Base-by-base conservation (phyloP, 2,329 filamentous ascomycete genomes). In the Cephalotrichum gorgonifer region DNA sequence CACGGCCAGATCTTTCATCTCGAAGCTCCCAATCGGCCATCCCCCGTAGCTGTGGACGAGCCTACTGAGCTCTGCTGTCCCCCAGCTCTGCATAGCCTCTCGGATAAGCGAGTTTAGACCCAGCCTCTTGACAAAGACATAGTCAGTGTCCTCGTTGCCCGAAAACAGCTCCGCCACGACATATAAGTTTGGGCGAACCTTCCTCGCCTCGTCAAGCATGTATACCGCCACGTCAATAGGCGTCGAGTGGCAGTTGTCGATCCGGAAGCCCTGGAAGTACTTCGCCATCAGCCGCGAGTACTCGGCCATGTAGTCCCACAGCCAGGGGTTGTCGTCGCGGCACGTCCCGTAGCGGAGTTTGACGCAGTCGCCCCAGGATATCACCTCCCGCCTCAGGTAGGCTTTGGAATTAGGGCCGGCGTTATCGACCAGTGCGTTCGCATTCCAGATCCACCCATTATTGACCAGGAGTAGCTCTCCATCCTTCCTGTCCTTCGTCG, bases 361-460 rank as follows among this genome's bases (percentile, higher is more conserved):
- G 54, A 97, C 93, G 62, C 94, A 98, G 62, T 98, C 93, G 14
- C 91, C 90, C 93, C 93, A 98, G 27, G 96, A 86, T 56, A 98
- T 97, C 52, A 98, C 88, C 65, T 98, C 89, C 56, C 93, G 81
- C 47, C 88, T 81, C n/a, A 98, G 76, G 60, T 98, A 98, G n/a
- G 91, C 89, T 50, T 84, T 83, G 8, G 91, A 95, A 43, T 86
- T 74, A 0, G 89, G 85, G 0, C 94, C 94, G 27, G 93, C 93
- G 60, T 97, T 93, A 68, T 98, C 93, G 41, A 88, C 77, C 66
- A 97, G 78, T 2, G 93, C 91, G 67, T 97, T 94, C 6, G 91
- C 91, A 51, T 88, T 91, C 93, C 93, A 98, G 8, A 98, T 90
- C 93, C 93, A 98, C 41, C 93, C 93, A 61, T 98, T 98, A 67